Base-by-base conservation (phyloP, 176 grass and related monocot genomes). In the Metroxylon sagu region DNA sequence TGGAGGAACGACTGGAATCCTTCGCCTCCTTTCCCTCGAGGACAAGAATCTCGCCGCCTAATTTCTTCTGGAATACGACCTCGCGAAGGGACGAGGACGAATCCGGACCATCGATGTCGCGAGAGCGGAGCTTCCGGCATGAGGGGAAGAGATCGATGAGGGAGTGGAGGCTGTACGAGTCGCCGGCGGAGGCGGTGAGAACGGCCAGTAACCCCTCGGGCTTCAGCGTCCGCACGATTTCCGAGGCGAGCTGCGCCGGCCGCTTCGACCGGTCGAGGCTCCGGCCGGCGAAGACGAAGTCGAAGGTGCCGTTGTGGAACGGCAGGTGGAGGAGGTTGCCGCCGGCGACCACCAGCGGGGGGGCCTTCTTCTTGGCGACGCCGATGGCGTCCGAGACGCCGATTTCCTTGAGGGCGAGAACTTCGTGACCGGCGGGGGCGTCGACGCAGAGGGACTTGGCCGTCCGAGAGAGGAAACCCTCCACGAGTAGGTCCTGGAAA, bases 351-450 rank as follows among this genome's bases (percentile, higher is more conserved):
- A 78, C 79, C 18, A 90, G 68, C 0, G 87, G 79, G 35, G 77
- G 59, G 16, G 79, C 56, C 27, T 74, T 81, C 60, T 86, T 79
- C 72, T 53, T 63, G 3, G 79, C 82, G 48, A 86, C 76, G 12
- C 79, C 87, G 17, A 86, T 53, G 26, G 83, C 68, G 43, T 68
- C 64, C 30, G 56, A 10, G 2, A 91, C 76, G 65, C 87, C 87
- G 21, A 91, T 81, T 61, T 86, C 87, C 19, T 81, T 78, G 62
- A 91, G 75, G 49, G 87, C 87, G 53, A 86, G 57, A 10, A 85
- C 87, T 58, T 83, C 79, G 14, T 82, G 60, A 2, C 60, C 82
- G 12, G 65, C 52, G 4, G 68, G 54, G 4, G 61, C 56, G 58
- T 69, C 76, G 26, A 91, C 63, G 66, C 76, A 91, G 26, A 91